Evolutionary conservation across 805 yeast species (phyloP).

Genomic region (Teunomyces funiuensis): DNA sequence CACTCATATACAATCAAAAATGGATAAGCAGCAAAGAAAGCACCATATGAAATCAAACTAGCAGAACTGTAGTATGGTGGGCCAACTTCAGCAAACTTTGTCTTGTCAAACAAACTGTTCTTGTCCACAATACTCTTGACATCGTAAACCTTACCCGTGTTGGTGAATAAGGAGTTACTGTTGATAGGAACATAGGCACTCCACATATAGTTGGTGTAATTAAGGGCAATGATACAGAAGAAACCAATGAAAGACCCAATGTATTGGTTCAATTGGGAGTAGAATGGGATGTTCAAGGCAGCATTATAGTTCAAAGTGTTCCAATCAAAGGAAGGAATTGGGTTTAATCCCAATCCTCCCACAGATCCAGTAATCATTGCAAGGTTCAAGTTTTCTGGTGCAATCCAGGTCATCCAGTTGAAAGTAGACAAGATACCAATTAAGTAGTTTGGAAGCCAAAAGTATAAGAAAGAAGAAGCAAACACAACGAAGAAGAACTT

Average conservation of each 20-base stretch:
- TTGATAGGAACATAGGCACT: constrained; percentile 29
- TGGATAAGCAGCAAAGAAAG: constrained; percentile 25
- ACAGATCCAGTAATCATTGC: constrained; percentile 48
- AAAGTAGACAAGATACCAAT: constrained; percentile 43
- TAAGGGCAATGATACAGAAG: constrained; percentile 26
- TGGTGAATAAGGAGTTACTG: constrained; percentile 21
- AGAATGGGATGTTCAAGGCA: constrained; percentile 25
- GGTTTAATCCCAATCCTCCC: constrained; percentile 35
- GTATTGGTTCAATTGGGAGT: constrained; percentile 21
- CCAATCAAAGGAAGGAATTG: constrained; percentile 33
- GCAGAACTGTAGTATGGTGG: constrained; percentile 26
- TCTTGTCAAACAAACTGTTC: constrained; percentile 13
- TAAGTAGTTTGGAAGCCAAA: constrained; percentile 47
- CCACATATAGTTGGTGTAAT: constrained; percentile 30
- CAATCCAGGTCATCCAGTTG: constrained; percentile 62
- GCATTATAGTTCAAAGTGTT: constrained; percentile 17
- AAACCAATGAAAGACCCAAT: constrained; percentile 25
- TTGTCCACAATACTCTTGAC: constrained; percentile 13
- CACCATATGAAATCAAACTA: constrained; percentile 21
- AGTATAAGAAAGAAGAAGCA: constrained; percentile 22
- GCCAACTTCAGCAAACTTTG: constrained; percentile 18
- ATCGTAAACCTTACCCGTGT: constrained; percentile 23
- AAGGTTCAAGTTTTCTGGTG: constrained; percentile 49
- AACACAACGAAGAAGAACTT: constrained; percentile 16
- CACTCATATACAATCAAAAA: constrained; percentile 23